Evolutionary conservation across 371 early-diverging fungal genomes (phyloP).

Genomic region (Actinomortierella ambigua): DNA sequence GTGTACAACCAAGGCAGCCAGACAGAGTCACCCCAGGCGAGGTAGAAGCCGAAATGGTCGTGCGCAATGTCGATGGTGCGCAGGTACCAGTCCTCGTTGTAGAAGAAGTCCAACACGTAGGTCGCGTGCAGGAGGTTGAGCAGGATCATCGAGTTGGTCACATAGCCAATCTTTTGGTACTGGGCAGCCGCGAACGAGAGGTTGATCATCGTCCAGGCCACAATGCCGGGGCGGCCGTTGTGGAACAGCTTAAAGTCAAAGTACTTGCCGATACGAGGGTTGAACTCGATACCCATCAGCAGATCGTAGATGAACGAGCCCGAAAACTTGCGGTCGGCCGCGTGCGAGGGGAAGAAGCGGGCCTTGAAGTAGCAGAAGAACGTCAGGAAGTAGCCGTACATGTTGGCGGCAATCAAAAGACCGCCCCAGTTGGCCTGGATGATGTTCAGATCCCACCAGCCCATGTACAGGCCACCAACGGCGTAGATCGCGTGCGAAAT

Average conservation of each 20-base stretch:
- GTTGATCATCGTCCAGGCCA: conserved; percentile 84
- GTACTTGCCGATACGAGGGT: conserved; percentile 73
- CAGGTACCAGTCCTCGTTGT: conserved; percentile 86
- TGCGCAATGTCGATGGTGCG: conserved; percentile 78
- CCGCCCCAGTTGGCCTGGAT: conserved; percentile 80
- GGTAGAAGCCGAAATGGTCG: conserved; percentile 81
- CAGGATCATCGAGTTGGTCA: conserved; percentile 80
- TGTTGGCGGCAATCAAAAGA: conserved; percentile 73
- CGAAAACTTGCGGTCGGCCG: conserved; percentile 83
- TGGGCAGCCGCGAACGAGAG: conserved; percentile 73
- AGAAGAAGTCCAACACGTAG: conserved; percentile 83
- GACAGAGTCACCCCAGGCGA: conserved; percentile 84
- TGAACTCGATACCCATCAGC: conserved; percentile 82
- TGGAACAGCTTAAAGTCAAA: conserved; percentile 86
- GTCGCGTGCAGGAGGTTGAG: conserved; percentile 72
- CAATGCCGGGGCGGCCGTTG: conserved; percentile 83
- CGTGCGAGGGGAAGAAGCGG: conserved; percentile 72
- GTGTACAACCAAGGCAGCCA: conserved; percentile 87
- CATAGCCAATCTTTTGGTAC: conserved; percentile 69
- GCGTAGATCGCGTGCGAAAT: conserved; percentile 75
- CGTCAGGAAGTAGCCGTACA: conserved; percentile 78
- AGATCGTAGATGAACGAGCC: conserved; percentile 67
- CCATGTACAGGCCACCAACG: conserved; percentile 59
- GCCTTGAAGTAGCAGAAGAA: conserved; percentile 78
- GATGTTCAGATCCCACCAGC: conserved; percentile 63